Evolutionary conservation across 129 eudicot species (phyloP), one percentile per base, ranked within the genome.

Genomic region (Rutidosis leptorrhynchoides): DNA sequence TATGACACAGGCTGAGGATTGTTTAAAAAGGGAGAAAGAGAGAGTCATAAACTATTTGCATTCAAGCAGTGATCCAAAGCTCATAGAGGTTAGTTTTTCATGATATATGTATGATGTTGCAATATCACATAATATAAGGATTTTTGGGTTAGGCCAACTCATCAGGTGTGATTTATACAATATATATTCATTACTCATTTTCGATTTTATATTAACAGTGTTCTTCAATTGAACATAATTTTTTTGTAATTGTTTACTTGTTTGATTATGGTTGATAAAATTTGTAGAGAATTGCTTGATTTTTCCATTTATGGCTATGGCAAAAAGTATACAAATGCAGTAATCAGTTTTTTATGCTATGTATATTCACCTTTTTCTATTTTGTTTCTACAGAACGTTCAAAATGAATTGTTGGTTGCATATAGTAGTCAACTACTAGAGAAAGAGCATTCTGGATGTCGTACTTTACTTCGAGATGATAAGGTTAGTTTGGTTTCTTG

Each of bases 401-500:
- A 87, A 90, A 65, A 80, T 58, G 90, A 90, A 58, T 61, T 90
- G 84, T 58, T 90, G 82, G 82, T 77, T 19, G 75, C 45, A 54
- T 72, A 82, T 72, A 43, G 79, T 71, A 82, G 70, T 77, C 95
- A 83, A 45, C 64, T 90, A 74, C 86, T 90, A 21, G 95, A 90
- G 58, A 90, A 90, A 77, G 97, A 90, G 81, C 79, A 84, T 67
- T 87, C 97, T 65, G 97, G 97, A 62, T 87, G 95, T 32, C 87
- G 83, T 15, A 80, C 77, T 3, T 82, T 90, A 65, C 95, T 90
- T 69, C 83, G 79, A 49, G 87, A 87, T 81, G 87, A 87, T 58
- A 90, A 87, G 93, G 97, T n/a, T 90, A 85, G 53, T 57, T 35
- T 2, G 43, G 49, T 7, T 17, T 51, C 35, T 20, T 32, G 3